Evolutionary conservation across 257 asterid species (phyloP).

Genomic region (Primulina tabacum): DNA sequence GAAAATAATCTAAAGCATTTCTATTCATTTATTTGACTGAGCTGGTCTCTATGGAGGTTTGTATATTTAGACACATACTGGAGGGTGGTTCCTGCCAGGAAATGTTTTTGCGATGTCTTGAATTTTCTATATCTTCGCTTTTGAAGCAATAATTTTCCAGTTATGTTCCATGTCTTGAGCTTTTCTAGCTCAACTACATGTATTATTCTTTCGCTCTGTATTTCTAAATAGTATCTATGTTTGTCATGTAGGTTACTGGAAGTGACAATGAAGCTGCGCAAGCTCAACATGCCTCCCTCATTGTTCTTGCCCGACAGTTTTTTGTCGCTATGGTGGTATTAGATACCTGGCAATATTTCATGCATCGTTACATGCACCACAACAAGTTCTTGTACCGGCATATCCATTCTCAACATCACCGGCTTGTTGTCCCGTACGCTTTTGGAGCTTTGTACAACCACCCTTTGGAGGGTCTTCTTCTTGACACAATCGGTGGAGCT

Average conservation of each 20-base stretch:
- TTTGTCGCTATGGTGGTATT: slow-evolving; percentile 74
- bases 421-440: slow-evolving; percentile 73
- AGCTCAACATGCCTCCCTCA: slow-evolving; percentile 44
- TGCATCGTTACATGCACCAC: slow-evolving; percentile 93
- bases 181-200: not conserved
- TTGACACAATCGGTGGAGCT: slow-evolving; percentile 92
- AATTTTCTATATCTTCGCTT: too few relatives aligned
- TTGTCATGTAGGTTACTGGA: slow-evolving; percentile 60
- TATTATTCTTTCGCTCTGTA: not conserved
- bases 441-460: slow-evolving; percentile 89
- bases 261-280: slow-evolving; percentile 42
- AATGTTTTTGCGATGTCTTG: not conserved
- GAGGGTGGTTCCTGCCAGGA: not conserved
- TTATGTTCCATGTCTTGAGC: not conserved
- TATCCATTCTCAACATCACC: slow-evolving; percentile 83
- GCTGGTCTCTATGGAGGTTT: not conserved
- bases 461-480: slow-evolving; percentile 78
- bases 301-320: slow-evolving; percentile 52
- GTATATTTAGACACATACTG: not conserved
- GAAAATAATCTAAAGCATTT: not conserved
- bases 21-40: too few relatives aligned
- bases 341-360: slow-evolving; percentile 97
- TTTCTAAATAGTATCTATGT: not conserved
- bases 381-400: slow-evolving; percentile 74
- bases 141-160: not conserved